phyloP scores from a whole-genome alignment of 805 yeast species.

The Monosporozyma servazzii region DNA sequence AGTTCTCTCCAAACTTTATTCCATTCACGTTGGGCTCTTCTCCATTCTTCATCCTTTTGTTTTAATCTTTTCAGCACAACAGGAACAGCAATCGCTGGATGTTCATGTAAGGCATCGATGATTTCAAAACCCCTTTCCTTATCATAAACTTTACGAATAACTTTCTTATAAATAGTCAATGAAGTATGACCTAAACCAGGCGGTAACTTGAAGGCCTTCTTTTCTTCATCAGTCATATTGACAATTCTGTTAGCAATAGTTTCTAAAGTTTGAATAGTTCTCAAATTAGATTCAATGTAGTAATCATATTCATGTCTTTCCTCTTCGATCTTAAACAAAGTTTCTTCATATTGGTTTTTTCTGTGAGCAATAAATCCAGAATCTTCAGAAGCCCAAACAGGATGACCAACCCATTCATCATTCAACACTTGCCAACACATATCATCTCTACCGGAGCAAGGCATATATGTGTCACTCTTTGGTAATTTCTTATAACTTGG shows the following conservation, averaged over 20 bases:
- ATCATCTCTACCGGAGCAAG: constrained; percentile 96
- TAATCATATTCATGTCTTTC: constrained; percentile 96
- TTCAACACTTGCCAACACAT: constrained; percentile 98
- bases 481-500: constrained; percentile 92
- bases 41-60: constrained; percentile 99
- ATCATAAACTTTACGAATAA: constrained; percentile 84
- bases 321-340: constrained; percentile 88
- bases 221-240: constrained; percentile 86
- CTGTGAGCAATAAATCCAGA: constrained; percentile 98
- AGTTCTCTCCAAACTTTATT: constrained; percentile 98
- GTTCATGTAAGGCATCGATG: constrained; percentile 88
- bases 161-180: constrained; percentile 84
- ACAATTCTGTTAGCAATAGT: constrained; percentile 91
- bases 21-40: constrained; percentile 96
- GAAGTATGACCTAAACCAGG: constrained; percentile 92
- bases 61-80: constrained; percentile 84
- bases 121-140: constrained; percentile 94
- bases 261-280: constrained; percentile 92
- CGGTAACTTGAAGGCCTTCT: constrained; percentile 74
- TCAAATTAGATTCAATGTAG: constrained; percentile 86
- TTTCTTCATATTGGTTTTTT: constrained; percentile 95
- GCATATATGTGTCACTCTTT: constrained; percentile 89
- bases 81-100: constrained; percentile 92
- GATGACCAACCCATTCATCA: constrained; percentile 99
- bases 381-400: constrained; percentile 99